phyloP scores from a whole-genome alignment of 805 yeast species.

The Clavispora vitiphila region DNA sequence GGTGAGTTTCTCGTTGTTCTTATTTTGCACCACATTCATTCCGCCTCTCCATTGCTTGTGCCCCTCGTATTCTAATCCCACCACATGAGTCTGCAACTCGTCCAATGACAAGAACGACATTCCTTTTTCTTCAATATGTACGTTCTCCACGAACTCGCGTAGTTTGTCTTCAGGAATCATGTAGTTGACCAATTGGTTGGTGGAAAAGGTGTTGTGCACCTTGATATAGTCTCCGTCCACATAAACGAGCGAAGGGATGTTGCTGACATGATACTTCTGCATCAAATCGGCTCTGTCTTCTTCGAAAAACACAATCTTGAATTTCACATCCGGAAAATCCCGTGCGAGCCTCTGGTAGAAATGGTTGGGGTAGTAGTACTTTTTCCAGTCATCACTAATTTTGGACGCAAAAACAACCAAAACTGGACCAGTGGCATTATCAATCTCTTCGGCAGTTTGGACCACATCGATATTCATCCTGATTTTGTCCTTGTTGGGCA shows the following conservation, averaged over 20 bases:
- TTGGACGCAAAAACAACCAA: conserved; percentile 11
- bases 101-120: conserved; percentile 7
- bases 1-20: conserved; percentile 5
- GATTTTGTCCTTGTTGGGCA: not conserved
- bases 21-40: conserved; percentile 8
- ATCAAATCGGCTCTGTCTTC: conserved; percentile 18
- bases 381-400: conserved; percentile 24
- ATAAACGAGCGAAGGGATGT: conserved; percentile 29
- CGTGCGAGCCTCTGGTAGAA: conserved; percentile 27
- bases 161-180: conserved; percentile 16
- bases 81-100: conserved; percentile 7
- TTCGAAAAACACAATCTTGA: conserved; percentile 24
- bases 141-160: conserved; percentile 6
- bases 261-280: conserved; percentile 23
- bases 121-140: conserved; percentile 3
- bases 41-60: conserved; percentile 12
- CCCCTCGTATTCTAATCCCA: conserved; percentile 7
- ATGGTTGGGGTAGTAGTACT: conserved; percentile 29
- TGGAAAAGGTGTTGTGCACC: conserved; percentile 20
- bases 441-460: conserved; percentile 1
- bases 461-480: not conserved
- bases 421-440: not conserved
- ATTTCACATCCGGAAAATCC: conserved; percentile 10
- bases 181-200: conserved; percentile 13
- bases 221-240: conserved; percentile 20